Conservation (phyloP, 257 asterid species). For the Nicotiana sylvestris region DNA sequence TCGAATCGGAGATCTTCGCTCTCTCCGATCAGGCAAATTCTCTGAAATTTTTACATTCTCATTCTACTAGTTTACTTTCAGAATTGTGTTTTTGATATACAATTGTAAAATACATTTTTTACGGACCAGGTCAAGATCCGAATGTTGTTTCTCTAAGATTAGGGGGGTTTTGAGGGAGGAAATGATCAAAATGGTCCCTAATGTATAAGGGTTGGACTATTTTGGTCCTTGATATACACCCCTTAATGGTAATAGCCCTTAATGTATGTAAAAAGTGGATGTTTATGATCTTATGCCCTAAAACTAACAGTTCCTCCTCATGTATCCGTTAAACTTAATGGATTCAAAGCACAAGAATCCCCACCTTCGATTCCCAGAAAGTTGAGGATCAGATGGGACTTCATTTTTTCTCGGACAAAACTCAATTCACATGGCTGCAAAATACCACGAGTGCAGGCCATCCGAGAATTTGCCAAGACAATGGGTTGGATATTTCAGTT, state of each 20-base stretch:
- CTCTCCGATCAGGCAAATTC: constrained; percentile 59
- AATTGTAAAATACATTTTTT: neutral
- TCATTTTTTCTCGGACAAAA: neutral
- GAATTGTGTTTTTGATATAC: neutral
- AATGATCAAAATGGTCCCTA: too few relatives aligned
- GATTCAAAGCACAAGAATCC: neutral
- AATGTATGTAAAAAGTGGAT: neutral
- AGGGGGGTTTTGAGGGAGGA: neutral
- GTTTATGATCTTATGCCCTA: neutral
- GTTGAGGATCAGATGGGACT: neutral
- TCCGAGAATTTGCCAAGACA: too few relatives aligned
- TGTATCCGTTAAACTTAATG: neutral
- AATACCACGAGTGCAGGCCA: neutral
- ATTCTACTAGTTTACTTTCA: neutral
- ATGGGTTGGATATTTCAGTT: neutral
- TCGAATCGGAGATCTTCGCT: constrained; percentile 75
- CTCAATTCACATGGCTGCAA: neutral
- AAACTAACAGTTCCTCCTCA: neutral
- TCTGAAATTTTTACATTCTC: neutral
- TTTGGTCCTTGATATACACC: neutral
- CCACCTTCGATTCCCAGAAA: neutral
- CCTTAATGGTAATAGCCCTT: neutral
- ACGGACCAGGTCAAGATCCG: neutral
- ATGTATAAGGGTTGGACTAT: too few relatives aligned
- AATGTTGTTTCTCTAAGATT: neutral